Percentiles rank a stretch among this genome's conserved stretches.
Conservation (phyloP, 805 yeast species). For the Schizosaccharomyces octosporus region DNA sequence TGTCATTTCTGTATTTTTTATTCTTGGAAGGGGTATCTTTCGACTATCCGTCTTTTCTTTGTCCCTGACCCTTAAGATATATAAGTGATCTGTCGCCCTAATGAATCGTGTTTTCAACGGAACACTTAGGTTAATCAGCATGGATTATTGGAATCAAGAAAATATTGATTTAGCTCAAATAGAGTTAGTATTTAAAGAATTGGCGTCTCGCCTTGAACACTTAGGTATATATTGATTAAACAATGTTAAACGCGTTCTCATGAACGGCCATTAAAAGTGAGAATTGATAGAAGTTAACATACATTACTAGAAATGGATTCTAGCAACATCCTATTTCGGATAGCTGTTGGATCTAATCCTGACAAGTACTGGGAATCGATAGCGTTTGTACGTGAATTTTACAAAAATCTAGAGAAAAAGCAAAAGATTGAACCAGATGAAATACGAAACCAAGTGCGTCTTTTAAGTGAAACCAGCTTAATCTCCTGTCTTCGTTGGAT, state of each 20-base stretch:
- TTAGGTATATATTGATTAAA: not conserved
- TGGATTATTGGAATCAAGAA: not conserved
- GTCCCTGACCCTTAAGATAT: too few species aligned
- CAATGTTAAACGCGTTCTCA: too few species aligned
- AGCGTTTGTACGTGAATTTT: not conserved
- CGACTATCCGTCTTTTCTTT: too few species aligned
- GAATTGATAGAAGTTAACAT: too few species aligned
- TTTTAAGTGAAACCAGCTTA: not conserved
- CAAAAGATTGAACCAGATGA: not conserved
- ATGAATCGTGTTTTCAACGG: not conserved
- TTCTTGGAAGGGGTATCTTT: too few species aligned
- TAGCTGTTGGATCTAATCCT: not conserved
- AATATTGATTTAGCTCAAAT: not conserved
- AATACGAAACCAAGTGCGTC: not conserved
- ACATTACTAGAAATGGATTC: not conserved
- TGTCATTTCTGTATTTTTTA: too few species aligned
- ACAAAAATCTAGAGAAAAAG: not conserved
- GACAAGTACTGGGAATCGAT: not conserved
- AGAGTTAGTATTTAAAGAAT: not conserved
- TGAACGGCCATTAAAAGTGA: too few species aligned
- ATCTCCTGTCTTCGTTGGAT: not conserved
- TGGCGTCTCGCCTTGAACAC: not conserved
- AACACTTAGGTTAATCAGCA: not conserved
- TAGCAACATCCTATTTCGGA: not conserved
- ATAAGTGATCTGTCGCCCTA: too few species aligned